Evolutionary conservation across 306 rosid genomes (phyloP), one percentile per base, ranked within the genome.

Genomic region (Benincasa hispida): DNA sequence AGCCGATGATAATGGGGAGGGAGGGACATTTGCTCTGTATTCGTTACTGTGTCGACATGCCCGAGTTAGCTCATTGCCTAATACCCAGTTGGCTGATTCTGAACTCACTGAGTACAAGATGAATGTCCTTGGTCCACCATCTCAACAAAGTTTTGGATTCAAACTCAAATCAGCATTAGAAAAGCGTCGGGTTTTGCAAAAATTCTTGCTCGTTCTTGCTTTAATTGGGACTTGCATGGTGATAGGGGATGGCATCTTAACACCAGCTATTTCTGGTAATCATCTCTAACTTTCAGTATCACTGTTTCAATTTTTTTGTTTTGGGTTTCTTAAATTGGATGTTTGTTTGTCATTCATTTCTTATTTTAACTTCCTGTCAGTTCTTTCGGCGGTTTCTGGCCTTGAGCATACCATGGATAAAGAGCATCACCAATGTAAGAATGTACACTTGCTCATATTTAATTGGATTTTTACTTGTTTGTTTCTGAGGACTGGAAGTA

Each of bases 1-100:
- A 79, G 99, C 97, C 15, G 87, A 94, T 67, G 99, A 94, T 66
- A 94, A 94, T 88, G 97, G 97, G 24, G 99, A 94, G 79, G 99
- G 99, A 76, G 99, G 99, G 72, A 94, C 97, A 22, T 94, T 94
- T 81, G 99, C 99, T 12, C 75, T 94, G 76, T 94, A 94, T 80
- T 92, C 99, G 24, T 79, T 92, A 84, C 81, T 94, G 54, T 94
- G 99, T 82, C 85, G 99, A 56, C 91, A 92, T 72, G 97, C 96
- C 60, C 74, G 90, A 73, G 87, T 94, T 39, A 86, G 89, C 75
- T 87, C 90, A 10, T 68, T 94, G 48, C 97, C 97, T 18, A 92
- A 90, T 81, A 76, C 82, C 70, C 99, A 94, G 80, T 22, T 79
- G 32, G 93, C 90, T 0, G 97, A 94, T 68, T 88, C 89, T 85